Conservation (phyloP, 2,329 filamentous ascomycete species). For the Teratosphaeria viscida region DNA sequence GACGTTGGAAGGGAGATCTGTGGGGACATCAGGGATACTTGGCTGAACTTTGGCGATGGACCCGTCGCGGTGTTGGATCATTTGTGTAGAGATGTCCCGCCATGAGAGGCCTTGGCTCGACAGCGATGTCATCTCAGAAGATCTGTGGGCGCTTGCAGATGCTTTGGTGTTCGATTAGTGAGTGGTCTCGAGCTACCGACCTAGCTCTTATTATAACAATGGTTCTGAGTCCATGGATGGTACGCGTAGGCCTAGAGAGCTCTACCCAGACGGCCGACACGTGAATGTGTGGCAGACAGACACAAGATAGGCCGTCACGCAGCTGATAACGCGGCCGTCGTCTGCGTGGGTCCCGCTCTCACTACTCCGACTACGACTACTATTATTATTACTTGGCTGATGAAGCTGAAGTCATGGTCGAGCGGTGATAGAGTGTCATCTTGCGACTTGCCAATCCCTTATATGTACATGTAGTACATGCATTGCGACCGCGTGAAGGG, state of each 20-base stretch:
- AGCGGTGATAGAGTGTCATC: not conserved
- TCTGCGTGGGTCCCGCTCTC: not conserved
- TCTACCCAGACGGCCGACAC: not conserved
- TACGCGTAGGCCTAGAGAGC: not conserved
- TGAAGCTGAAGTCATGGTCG: not conserved
- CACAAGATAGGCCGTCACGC: not conserved
- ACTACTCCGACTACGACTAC: not conserved
- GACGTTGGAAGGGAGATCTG: constrained; percentile 35
- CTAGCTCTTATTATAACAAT: not conserved
- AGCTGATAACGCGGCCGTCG: not conserved
- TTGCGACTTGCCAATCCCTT: not conserved
- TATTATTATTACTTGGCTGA: no score
- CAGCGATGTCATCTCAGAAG: not conserved
- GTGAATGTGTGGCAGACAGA: not conserved
- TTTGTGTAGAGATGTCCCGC: not conserved
- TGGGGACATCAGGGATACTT: constrained; percentile 27
- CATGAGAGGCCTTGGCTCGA: not conserved
- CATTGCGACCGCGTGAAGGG: no score
- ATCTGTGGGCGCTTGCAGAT: not conserved
- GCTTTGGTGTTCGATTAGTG: not conserved
- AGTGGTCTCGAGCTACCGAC: not conserved
- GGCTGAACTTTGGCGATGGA: constrained; percentile 17
- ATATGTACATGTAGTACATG: no score
- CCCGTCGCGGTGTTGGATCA: not conserved
- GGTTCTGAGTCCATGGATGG: not conserved